These are phyloP conservation scores for Noccaea bulbosa DNA, from an alignment of 345 rosid genomes.

Conservation along the genomic window DNA sequence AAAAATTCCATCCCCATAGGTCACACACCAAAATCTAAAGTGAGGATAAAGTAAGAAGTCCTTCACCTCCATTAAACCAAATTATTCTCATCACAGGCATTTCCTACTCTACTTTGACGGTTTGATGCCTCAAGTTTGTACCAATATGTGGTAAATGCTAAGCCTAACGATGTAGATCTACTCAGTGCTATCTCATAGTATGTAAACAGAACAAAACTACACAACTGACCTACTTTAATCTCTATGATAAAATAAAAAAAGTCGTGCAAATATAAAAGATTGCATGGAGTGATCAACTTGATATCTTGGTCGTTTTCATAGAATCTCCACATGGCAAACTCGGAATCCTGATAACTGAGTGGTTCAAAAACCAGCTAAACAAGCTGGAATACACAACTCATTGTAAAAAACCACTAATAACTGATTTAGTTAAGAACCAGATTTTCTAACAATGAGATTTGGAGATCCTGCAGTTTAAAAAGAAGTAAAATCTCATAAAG, in stretches of 20 bases:
- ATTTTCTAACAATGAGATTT: conserved; percentile 22
- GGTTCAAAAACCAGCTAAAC: too few species aligned
- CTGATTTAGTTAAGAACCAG: conserved; percentile 15
- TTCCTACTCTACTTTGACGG: too few species aligned
- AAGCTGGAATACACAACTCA: too few species aligned
- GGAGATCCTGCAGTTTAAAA: conserved; percentile 30
- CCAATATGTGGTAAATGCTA: neutral
- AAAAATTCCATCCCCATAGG: too few species aligned
- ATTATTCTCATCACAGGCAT: conserved; percentile 12
- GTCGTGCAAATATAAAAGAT: too few species aligned
- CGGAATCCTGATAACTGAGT: conserved; percentile 9
- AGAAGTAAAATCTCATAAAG: conserved; percentile 7
- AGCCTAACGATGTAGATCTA: neutral
- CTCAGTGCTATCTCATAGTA: neutral
- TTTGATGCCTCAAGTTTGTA: neutral
- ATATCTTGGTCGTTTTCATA: conserved; percentile 17
- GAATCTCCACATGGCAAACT: conserved; percentile 18
- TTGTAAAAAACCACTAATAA: too few species aligned
- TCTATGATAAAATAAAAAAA: too few species aligned
- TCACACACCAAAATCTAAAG: conserved; percentile 6
- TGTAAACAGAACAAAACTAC: neutral
- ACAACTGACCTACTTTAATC: too few species aligned
- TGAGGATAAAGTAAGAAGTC: conserved; percentile 17
- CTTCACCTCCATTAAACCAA: conserved; percentile 18
- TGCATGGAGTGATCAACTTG: neutral